Base-by-base conservation (phyloP, 176 grass and related monocot species). In the Phyllostachys edulis region DNA sequence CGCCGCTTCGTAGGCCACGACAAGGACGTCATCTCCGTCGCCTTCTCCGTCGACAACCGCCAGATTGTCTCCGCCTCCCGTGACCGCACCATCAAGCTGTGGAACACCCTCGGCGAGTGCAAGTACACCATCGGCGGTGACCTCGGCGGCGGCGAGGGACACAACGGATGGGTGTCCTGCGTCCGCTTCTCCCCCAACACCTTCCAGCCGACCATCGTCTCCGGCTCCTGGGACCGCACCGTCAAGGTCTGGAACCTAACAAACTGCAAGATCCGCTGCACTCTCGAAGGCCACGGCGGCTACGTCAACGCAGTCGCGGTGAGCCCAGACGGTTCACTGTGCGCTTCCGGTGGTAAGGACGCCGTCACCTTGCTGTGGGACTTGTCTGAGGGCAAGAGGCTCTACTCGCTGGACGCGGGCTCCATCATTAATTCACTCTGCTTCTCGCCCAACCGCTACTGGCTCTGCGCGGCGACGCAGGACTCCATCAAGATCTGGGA, bases 31-130 rank as follows among this genome's bases (percentile, higher is more conserved):
- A 79, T 95, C 66, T 95, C 95, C 67, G 95, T 98, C 24, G 92
- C 92, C 32, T 98, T 98, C 82, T 98, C 95, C 72, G 78, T 87
- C 7, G 95, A 98, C 87, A 98, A 98, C 83, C 87, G 95, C 36
- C 92, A 98, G 90, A 98, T 98, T 67, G 91, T 98, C 9, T 98
- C 95, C 6, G 95, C 92, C 5, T 90, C 95, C 32, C 92, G 92
- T 38, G 95, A 98, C 55, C 85, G 87, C 38, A 95, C 90, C 59
- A 98, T 98, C 71, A 98, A 98, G 89, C 87, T 98, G 2, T 98
- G 95, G 95, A 98, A 95, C 87, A 98, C 95, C 3, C 92, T 98
- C 24, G 92, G 92, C 16, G 95, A 98, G 82, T 98, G 95, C 92
- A 98, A 98, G 82, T 98, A 98, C 89, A 98, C 95, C 13, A 98